Conservation (phyloP, 352 stramenopile species). For the Aphanomyces stellatus region DNA sequence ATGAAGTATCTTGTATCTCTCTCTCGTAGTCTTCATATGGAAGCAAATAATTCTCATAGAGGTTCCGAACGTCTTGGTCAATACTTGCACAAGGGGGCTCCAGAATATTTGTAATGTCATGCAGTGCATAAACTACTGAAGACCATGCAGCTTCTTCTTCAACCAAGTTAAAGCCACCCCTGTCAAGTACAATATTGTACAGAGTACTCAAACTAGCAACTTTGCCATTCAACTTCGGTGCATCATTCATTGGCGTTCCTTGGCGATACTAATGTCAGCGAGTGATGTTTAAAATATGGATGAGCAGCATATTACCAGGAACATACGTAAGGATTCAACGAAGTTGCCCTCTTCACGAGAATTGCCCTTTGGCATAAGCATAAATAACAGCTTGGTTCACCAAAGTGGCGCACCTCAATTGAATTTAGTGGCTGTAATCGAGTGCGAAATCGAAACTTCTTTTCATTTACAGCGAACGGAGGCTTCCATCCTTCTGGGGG, state of each 20-base stretch:
- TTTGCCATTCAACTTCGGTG: conserved; percentile 61
- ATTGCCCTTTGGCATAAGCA: no score
- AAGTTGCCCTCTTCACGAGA: conserved; percentile 72
- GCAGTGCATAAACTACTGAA: conserved; percentile 22
- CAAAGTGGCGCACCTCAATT: conserved; percentile 53
- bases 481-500: conserved; percentile 92
- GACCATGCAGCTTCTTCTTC: not conserved
- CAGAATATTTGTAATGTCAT: not conserved
- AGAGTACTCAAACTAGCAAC: conserved; percentile 59
- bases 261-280: conserved; percentile 35
- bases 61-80: not conserved
- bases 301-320: conserved; percentile 27
- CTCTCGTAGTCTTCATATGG: conserved; percentile 16
- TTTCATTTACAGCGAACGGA: conserved; percentile 80
- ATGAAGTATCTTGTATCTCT: not conserved
- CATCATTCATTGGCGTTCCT: conserved; percentile 66
- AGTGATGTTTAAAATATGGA: not conserved
- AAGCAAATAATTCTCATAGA: conserved; percentile 11
- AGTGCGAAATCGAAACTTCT: conserved; percentile 88
- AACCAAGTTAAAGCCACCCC: conserved; percentile 41
- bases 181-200: conserved; percentile 49
- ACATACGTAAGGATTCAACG: conserved; percentile 68
- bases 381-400: no score
- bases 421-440: conserved; percentile 94
- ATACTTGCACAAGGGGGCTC: not conserved